phyloP scores from a whole-genome alignment of 1,139 yeast genomes.

The Yamadazyma conglobata region DNA sequence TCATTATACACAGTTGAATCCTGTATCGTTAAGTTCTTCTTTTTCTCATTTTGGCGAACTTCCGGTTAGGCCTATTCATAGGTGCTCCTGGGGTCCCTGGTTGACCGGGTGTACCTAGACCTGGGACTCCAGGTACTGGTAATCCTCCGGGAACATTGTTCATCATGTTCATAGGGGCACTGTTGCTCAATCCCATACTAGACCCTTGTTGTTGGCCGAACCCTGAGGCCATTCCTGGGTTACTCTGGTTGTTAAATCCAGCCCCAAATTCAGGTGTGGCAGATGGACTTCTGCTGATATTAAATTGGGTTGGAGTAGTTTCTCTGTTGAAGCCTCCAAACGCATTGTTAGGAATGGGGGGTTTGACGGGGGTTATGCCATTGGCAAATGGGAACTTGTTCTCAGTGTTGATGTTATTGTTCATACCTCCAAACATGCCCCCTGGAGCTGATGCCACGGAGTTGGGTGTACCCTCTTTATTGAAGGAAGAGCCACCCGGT shows the following conservation, averaged over 20 bases:
- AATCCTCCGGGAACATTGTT: conserved; percentile 1
- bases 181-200: not conserved
- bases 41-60: conserved; percentile 28
- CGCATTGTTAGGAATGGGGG: conserved; percentile 1
- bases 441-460: conserved; percentile 1
- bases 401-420: not conserved
- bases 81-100: conserved; percentile 4
- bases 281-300: conserved; percentile 13
- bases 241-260: conserved; percentile 1
- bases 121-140: conserved; percentile 1
- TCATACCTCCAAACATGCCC: conserved; percentile 1
- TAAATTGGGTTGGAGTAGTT: conserved; percentile 8
- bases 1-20: no score
- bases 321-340: conserved; percentile 8
- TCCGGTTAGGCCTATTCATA: conserved; percentile 21
- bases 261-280: conserved; percentile 14
- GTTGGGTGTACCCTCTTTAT: not conserved
- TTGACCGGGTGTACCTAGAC: no score
- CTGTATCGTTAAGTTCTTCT: conserved; percentile 21
- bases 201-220: conserved; percentile 1
- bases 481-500: conserved; percentile 1
- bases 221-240: not conserved
- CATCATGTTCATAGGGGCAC: conserved; percentile 1
- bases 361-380: conserved; percentile 15
- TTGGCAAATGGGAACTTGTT: conserved; percentile 11